A percentile compares a stretch with the other conserved stretches of the same genome.
Conservation (phyloP, 306 rosid genomes). For the Rubus idaeus region DNA sequence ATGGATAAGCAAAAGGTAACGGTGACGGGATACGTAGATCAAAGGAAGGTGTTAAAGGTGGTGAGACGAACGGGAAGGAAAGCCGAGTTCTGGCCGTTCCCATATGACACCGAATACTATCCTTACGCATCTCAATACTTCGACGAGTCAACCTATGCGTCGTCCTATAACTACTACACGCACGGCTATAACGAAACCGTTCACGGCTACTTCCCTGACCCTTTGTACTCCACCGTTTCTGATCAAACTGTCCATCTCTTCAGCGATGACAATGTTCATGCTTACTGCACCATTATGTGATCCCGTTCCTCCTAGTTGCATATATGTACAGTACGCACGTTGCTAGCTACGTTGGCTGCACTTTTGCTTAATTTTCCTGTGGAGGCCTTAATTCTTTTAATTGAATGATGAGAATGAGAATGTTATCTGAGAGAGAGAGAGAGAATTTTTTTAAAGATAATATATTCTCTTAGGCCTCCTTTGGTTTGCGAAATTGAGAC, state of each 20-base stretch:
- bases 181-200: slow-evolving; percentile 65
- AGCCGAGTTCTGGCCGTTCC: slow-evolving; percentile 84
- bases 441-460: no score
- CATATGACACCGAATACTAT: slow-evolving; percentile 65
- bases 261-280: slow-evolving; percentile 75
- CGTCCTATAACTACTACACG: slow-evolving; percentile 65
- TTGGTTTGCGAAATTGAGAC: no score
- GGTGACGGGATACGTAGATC: slow-evolving; percentile 57
- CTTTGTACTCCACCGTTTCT: slow-evolving; percentile 44
- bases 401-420: no score
- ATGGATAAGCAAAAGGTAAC: slow-evolving; percentile 73
- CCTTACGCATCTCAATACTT: slow-evolving; percentile 58
- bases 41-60: slow-evolving; percentile 51
- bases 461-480: no score
- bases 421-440: no score
- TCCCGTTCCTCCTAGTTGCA: neutral
- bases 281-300: slow-evolving; percentile 71
- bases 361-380: no score
- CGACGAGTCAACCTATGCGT: slow-evolving; percentile 53
- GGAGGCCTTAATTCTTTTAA: no score
- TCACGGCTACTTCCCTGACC: slow-evolving; percentile 67
- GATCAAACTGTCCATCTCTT: slow-evolving; percentile 72
- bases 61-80: slow-evolving; percentile 81
- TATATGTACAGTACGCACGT: no score
- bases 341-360: no score